Evolutionary conservation across 2,329 filamentous ascomycete species (phyloP).

Genomic region (Trichoderma asperellum): DNA sequence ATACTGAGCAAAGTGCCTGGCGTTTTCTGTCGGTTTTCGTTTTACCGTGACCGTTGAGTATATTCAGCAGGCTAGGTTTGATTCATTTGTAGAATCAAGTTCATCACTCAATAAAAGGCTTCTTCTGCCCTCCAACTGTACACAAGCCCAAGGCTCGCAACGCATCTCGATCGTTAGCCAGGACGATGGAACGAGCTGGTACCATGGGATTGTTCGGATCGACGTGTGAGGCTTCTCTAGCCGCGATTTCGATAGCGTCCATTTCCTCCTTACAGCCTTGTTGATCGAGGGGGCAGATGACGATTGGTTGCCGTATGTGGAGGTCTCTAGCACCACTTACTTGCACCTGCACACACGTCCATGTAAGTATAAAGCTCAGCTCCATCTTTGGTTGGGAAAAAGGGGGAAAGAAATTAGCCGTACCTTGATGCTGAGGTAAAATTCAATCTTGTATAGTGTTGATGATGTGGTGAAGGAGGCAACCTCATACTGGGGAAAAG

Average conservation of each 20-base stretch:
- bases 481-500: conserved; percentile 87
- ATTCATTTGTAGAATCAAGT: background rate
- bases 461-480: conserved; percentile 92
- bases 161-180: conserved; percentile 72
- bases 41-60: background rate
- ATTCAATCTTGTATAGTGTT: conserved; percentile 97
- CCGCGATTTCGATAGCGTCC: conserved; percentile 95
- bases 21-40: background rate
- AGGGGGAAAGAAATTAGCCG: conserved; percentile 2
- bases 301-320: conserved; percentile 84
- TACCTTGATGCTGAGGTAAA: conserved; percentile 94
- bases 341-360: conserved; percentile 67
- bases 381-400: background rate
- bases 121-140: conserved; percentile 66
- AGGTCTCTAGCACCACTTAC: conserved; percentile 89
- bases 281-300: conserved; percentile 94
- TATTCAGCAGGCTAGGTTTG: background rate
- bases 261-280: conserved; percentile 97
- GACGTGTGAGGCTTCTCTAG: conserved; percentile 86
- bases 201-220: conserved; percentile 89
- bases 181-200: conserved; percentile 81
- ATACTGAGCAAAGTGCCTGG: background rate
- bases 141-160: conserved; percentile 66
- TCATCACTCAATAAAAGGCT: conserved; percentile 64
- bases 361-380: conserved; percentile 29